A percentile compares a stretch with the other conserved stretches of the same genome.
Evolutionary conservation across 2,329 filamentous ascomycete species (phyloP).

Genomic region (Beauveria varroae): DNA sequence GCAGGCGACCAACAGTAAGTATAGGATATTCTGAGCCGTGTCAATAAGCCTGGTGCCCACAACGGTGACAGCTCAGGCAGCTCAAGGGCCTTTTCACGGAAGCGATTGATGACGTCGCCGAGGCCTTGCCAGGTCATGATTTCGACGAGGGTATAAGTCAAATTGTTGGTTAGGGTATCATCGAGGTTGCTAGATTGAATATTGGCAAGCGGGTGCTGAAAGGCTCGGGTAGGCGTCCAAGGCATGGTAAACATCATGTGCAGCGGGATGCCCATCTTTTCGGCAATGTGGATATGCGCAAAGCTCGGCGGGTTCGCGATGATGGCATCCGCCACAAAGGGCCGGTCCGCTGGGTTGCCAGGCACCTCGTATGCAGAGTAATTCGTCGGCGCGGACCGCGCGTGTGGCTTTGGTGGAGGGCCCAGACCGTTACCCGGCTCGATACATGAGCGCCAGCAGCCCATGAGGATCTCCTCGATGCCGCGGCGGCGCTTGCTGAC

Average conservation of each 20-base stretch:
- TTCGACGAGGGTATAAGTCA: conserved; percentile 78
- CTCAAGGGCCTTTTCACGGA: conserved; percentile 65
- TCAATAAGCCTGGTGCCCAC: conserved; percentile 74
- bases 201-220: conserved; percentile 80
- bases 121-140: conserved; percentile 92
- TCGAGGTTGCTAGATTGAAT: conserved; percentile 71
- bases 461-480: conserved; percentile 72
- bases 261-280: conserved; percentile 66
- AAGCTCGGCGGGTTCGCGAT: conserved; percentile 75
- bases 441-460: conserved; percentile 81
- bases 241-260: conserved; percentile 96
- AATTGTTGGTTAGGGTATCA: conserved; percentile 68
- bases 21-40: conserved; percentile 68
- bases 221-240: conserved; percentile 78
- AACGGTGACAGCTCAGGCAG: conserved; percentile 72
- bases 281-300: conserved; percentile 66
- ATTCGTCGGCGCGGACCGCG: conserved; percentile 39
- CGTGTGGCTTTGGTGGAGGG: conserved; percentile 39
- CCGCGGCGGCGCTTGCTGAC: conserved; percentile 66
- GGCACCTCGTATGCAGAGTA: conserved; percentile 21
- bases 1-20: conserved; percentile 90
- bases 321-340: conserved; percentile 78
- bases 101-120: conserved; percentile 85
- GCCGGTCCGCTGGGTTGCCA: conserved; percentile 38
- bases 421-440: conserved; percentile 64